Evolutionary conservation across 352 stramenopile genomes (phyloP).

Genomic region (Phytophthora rubi): DNA sequence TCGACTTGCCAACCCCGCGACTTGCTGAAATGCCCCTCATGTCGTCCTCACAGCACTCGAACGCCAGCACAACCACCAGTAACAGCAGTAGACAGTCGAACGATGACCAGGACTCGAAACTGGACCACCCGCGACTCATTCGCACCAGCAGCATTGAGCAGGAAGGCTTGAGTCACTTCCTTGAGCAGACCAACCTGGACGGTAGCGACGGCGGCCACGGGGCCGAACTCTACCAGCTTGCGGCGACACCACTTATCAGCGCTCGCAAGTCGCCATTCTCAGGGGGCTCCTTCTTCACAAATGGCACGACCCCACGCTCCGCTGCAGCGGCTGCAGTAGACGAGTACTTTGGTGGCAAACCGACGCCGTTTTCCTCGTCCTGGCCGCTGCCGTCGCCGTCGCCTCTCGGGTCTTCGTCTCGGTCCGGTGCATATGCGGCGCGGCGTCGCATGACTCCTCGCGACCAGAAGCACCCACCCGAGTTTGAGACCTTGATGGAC

Average conservation of each 20-base stretch:
- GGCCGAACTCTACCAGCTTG: constrained; percentile 40
- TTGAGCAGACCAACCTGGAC: constrained; percentile 70
- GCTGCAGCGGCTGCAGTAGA: constrained; percentile 52
- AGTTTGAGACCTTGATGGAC: constrained; percentile 78
- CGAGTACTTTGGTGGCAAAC: constrained; percentile 58
- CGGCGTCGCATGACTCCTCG: constrained; percentile 34
- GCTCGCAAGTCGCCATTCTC: constrained; percentile 32
- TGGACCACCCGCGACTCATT: constrained; percentile 65
- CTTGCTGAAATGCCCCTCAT: constrained; percentile 49
- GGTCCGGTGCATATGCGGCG: constrained; percentile 7
- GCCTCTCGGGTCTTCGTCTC: constrained; percentile 16
- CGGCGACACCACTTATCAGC: constrained; percentile 19
- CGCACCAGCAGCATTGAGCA: constrained; percentile 78
- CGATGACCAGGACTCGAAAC: constrained; percentile 24
- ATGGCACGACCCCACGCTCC: constrained; percentile 16
- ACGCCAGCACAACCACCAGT: constrained; percentile 19
- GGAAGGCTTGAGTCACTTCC: constrained; percentile 76
- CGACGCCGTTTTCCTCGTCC: constrained; percentile 36
- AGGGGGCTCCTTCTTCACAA: constrained; percentile 27
- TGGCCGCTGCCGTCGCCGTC: constrained; percentile 27
- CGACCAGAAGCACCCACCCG: constrained; percentile 54
- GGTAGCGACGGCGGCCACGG: constrained; percentile 22
- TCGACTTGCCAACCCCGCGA: constrained; percentile 78
- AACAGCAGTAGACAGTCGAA: constrained; percentile 23
- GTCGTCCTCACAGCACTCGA: constrained; percentile 30